Base-by-base conservation (phyloP, 2,329 filamentous ascomycete species). In the Sarocladium strictum region DNA sequence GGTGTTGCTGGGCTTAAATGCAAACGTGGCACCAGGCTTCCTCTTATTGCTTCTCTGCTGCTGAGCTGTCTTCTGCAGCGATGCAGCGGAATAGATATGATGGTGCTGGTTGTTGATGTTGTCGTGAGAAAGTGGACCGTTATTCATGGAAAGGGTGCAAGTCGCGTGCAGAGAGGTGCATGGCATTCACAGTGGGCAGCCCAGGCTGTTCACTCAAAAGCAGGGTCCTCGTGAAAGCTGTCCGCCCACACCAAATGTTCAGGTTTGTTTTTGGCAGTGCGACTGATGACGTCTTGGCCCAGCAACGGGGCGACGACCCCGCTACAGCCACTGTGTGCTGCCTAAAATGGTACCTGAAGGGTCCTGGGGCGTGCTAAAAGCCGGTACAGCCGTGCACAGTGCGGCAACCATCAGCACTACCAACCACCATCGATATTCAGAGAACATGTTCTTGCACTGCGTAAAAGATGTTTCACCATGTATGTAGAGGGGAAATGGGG, bases 1-100 rank as follows among this genome's bases (percentile, higher is more conserved):
- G 27, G 56, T 59, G 52, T 61, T 57, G 43, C 12, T 35, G n/a
- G 56, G 58, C 24, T 47, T 55, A 33, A 54, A 55, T 26, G 58
- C 54, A 51, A 56, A 56, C 27, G 29, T 51, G 11, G 55, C 53
- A 43, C 57, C 57, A 27, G 55, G 57, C 33, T 53, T 58, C 5
- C 41, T 38, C 3, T 43, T 51, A 29, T 47, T 47, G 43, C 21
- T 43, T 9, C 17, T 43, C 40, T 17, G 35, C 6, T 15, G 35
- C n/a, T 38, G 35, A 6, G 35, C 12, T 5, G 9, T 38, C 15
- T 38, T 7, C 12, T 38, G 35, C n/a, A 5, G n/a, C 9, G 35
- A 15, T 38, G 35, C 5, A 7, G 29, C 29, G 12, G 12, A 12
- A 5, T 38, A n/a, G 7, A 5, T 38, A 15, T 38, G 5, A 17